Percentiles rank a stretch among this genome's conserved stretches.
Conservation (phyloP, 2,329 filamentous ascomycete species). For the Penicillium italicum region DNA sequence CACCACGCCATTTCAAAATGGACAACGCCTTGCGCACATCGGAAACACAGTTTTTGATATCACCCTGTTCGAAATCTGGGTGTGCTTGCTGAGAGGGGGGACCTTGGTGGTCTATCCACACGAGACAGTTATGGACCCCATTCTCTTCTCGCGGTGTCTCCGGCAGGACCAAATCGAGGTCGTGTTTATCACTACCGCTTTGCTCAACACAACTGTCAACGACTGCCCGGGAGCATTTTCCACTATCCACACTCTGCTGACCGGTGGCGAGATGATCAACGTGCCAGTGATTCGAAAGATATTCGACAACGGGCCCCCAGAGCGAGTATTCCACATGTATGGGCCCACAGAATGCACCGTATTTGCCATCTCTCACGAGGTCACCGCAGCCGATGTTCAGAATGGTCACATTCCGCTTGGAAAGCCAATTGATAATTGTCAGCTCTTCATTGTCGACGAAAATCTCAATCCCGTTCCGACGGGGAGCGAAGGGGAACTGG, state of each 20-base stretch:
- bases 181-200: not conserved
- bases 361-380: not conserved
- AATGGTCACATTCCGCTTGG: not conserved
- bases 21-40: not conserved
- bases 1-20: not conserved
- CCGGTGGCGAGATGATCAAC: not conserved
- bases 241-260: not conserved
- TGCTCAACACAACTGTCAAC: not conserved
- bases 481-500: not conserved
- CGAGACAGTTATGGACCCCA: not conserved
- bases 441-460: not conserved
- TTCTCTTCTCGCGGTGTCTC: not conserved
- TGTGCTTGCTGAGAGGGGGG: not conserved
- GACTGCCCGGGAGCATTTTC: not conserved
- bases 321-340: not conserved
- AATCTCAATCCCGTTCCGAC: not conserved
- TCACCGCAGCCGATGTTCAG: not conserved
- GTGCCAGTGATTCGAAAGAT: not conserved
- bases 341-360: not conserved
- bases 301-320: not conserved
- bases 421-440: not conserved
- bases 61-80: not conserved
- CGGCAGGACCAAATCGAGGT: not conserved
- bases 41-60: not conserved
- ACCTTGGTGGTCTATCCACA: not conserved